Conservation (phyloP, 2,329 filamentous ascomycete species). For the Paecilomyces sp. region DNA sequence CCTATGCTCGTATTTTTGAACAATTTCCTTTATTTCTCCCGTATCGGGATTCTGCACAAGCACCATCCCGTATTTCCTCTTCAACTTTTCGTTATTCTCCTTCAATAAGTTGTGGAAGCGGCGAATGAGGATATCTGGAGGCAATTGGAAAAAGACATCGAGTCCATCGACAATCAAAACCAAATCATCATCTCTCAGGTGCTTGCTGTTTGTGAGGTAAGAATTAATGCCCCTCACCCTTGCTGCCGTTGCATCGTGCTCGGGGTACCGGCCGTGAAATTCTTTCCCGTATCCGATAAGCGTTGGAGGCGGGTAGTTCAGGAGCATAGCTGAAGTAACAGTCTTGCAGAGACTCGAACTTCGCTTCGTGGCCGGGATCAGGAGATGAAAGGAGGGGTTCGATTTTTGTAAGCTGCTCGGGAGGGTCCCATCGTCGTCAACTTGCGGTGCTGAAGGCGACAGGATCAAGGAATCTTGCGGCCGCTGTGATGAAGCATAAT, state of each 20-base stretch:
- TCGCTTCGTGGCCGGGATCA: slow-evolving; percentile 44
- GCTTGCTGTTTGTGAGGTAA: slow-evolving; percentile 41
- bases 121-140: slow-evolving; percentile 54
- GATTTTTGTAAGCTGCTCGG: slow-evolving; percentile 24
- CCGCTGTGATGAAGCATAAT: slow-evolving; percentile 18
- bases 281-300: slow-evolving; percentile 40
- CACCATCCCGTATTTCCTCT: slow-evolving; percentile 41
- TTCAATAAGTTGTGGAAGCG: slow-evolving; percentile 52
- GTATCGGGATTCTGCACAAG: slow-evolving; percentile 13
- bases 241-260: slow-evolving; percentile 37
- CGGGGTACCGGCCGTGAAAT: slow-evolving; percentile 18
- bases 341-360: slow-evolving; percentile 51
- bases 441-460: slow-evolving; percentile 9
- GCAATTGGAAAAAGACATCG: slow-evolving; percentile 60
- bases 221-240: slow-evolving; percentile 40
- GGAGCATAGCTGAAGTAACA: slow-evolving; percentile 50
- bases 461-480: slow-evolving; percentile 26
- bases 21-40: slow-evolving; percentile 11
- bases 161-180: slow-evolving; percentile 58
- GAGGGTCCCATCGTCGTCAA: slow-evolving; percentile 20
- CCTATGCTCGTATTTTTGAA: slow-evolving; percentile 43
- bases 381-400: slow-evolving; percentile 46
- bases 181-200: slow-evolving; percentile 53
- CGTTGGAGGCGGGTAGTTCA: slow-evolving; percentile 53
- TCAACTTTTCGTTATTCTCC: slow-evolving; percentile 48